Evolutionary conservation across 495 filamentous ascomycete species (phyloP).

Genomic region (Cetradonia linearis): DNA sequence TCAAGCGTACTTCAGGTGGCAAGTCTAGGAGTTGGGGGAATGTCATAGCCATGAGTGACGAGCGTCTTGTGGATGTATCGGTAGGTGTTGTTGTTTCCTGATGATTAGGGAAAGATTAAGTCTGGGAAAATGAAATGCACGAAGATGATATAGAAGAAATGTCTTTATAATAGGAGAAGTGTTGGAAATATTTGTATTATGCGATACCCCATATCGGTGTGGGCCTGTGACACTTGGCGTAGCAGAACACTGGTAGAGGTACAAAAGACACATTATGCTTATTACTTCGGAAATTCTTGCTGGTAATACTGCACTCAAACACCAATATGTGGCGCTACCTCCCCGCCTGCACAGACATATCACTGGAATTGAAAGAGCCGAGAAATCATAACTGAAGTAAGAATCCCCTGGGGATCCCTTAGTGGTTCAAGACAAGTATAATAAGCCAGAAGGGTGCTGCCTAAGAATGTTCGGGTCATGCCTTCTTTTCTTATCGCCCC

Average conservation of each 20-base stretch:
- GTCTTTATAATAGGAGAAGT: background rate
- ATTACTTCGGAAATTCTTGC: background rate
- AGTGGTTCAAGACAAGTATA: no score
- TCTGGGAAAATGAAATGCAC: background rate
- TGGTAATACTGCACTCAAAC: no score
- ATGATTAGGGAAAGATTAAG: background rate
- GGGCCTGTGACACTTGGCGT: background rate
- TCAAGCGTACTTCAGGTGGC: background rate
- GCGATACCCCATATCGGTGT: background rate
- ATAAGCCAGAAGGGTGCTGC: no score
- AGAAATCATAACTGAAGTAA: no score
- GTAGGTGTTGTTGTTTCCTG: background rate
- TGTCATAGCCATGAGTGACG: background rate
- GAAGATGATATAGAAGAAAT: background rate
- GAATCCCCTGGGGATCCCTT: no score
- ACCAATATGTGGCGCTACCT: no score
- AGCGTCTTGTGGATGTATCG: background rate
- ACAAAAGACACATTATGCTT: background rate
- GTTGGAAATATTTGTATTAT: background rate
- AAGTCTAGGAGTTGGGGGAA: background rate
- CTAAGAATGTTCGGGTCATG: no score
- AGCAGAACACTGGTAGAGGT: background rate
- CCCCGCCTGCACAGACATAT: no score
- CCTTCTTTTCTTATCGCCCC: no score
- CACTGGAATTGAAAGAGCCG: no score